Conservation (phyloP, 1,139 yeast genomes). For the Tardiomyces depauwii region DNA sequence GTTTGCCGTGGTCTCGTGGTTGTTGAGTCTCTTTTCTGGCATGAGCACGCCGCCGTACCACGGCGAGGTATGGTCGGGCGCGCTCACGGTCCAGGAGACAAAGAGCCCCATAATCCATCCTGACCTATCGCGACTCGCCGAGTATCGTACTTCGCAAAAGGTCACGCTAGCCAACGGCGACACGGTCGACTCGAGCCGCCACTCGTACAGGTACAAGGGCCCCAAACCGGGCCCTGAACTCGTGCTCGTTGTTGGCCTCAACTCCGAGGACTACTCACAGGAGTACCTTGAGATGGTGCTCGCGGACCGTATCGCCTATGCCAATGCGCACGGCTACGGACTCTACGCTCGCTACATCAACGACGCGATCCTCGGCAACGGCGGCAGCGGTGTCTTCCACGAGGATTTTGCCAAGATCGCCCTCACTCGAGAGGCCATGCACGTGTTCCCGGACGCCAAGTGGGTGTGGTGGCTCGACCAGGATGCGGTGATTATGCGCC, state of each 20-base stretch:
- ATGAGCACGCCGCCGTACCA: neutral
- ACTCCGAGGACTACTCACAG: slow-evolving; percentile 50
- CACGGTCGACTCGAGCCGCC: slow-evolving; percentile 14
- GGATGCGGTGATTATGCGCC: slow-evolving; percentile 59
- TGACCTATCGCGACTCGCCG: slow-evolving; percentile 15
- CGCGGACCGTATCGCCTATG: slow-evolving; percentile 75
- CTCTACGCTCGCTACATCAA: slow-evolving; percentile 72
- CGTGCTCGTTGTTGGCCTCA: slow-evolving; percentile 59
- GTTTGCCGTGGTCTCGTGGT: neutral
- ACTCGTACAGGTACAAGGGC: neutral
- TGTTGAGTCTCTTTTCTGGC: neutral
- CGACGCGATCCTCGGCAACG: slow-evolving; percentile 40
- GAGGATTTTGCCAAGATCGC: slow-evolving; percentile 6
- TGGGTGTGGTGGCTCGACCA: slow-evolving; percentile 83
- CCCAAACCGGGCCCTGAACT: too few species aligned
- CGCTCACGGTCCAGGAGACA: neutral
- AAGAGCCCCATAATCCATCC: slow-evolving; percentile 13
- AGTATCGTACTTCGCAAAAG: slow-evolving; percentile 20
- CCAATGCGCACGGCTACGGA: slow-evolving; percentile 64
- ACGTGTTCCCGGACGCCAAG: slow-evolving; percentile 74
- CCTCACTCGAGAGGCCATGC: slow-evolving; percentile 70
- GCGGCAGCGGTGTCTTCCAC: slow-evolving; percentile 5
- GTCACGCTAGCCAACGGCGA: slow-evolving; percentile 13
- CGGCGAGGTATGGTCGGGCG: neutral
- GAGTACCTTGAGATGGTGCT: slow-evolving; percentile 52